Evolutionary conservation across 2,329 filamentous ascomycete species (phyloP).

Genomic region (Xylaria sp.): DNA sequence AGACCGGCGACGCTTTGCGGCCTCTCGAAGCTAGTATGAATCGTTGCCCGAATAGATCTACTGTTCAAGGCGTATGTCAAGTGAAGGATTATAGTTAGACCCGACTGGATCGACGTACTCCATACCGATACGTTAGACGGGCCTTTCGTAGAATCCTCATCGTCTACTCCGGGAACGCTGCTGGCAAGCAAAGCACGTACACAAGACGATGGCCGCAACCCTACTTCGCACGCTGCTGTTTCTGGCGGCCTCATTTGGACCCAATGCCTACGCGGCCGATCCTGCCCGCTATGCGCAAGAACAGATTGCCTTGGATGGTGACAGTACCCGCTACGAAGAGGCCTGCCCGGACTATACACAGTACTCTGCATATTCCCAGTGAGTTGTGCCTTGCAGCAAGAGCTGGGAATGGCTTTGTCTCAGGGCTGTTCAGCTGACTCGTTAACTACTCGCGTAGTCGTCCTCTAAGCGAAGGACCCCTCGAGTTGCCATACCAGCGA

Average conservation of each 20-base stretch:
- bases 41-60: background rate
- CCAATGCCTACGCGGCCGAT: slow-evolving; percentile 30
- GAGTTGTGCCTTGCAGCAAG: slow-evolving; percentile 46
- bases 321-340: slow-evolving; percentile 51
- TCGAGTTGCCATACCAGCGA: slow-evolving; percentile 86
- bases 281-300: slow-evolving; percentile 45
- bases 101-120: slow-evolving; percentile 6
- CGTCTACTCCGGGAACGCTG: background rate
- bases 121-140: slow-evolving; percentile 7
- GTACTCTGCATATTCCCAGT: slow-evolving; percentile 70
- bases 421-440: slow-evolving; percentile 26
- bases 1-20: slow-evolving; percentile 3
- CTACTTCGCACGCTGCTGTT: slow-evolving; percentile 29
- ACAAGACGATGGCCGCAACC: slow-evolving; percentile 19
- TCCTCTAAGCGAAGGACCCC: slow-evolving; percentile 82
- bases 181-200: background rate
- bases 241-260: slow-evolving; percentile 37
- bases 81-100: background rate
- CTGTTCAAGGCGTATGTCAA: background rate
- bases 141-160: slow-evolving; percentile 7
- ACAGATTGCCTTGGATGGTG: slow-evolving; percentile 50
- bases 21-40: background rate
- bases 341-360: slow-evolving; percentile 74
- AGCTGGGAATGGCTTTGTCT: background rate
- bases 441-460: slow-evolving; percentile 60